Evolutionary conservation across 1,139 yeast species (phyloP).

Genomic region (Groenewaldozyma auringiensis): DNA sequence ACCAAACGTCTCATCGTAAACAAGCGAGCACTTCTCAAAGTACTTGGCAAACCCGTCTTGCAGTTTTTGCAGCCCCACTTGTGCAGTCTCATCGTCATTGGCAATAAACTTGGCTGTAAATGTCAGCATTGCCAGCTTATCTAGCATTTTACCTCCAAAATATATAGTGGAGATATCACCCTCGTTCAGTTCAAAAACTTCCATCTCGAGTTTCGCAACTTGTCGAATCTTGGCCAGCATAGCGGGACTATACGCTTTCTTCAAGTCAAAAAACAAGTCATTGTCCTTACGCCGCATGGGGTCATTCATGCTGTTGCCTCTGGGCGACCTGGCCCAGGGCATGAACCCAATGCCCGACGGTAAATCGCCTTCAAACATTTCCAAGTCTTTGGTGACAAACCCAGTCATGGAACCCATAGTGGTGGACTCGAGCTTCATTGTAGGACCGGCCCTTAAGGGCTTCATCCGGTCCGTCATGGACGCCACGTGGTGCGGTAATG

Average conservation of each 20-base stretch:
- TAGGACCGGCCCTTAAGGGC: constrained; percentile 36
- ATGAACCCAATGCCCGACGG: constrained; percentile 45
- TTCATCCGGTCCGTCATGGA: constrained; percentile 35
- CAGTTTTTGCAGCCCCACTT: constrained; percentile 39
- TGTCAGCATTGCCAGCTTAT: constrained; percentile 60
- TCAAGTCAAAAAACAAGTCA: constrained; percentile 14
- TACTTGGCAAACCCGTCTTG: constrained; percentile 48
- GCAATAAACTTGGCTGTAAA: constrained; percentile 47
- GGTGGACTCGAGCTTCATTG: constrained; percentile 44
- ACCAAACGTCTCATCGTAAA: constrained; percentile 56
- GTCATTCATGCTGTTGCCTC: constrained; percentile 16
- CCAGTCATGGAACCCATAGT: constrained; percentile 62
- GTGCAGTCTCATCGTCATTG: constrained; percentile 42
- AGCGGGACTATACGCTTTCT: constrained; percentile 39
- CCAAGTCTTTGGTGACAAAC: constrained; percentile 43
- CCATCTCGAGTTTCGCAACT: constrained; percentile 48
- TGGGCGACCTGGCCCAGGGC: constrained; percentile 42
- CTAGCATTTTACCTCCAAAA: constrained; percentile 57
- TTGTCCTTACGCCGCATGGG: constrained; percentile 5
- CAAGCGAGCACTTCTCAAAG: constrained; percentile 44
- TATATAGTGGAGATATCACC: constrained; percentile 47
- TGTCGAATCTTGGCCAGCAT: constrained; percentile 44
- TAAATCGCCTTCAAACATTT: constrained; percentile 41
- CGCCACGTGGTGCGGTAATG: constrained; percentile 61
- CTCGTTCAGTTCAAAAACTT: constrained; percentile 40